Evolutionary conservation across 108 stramenopile species (phyloP).

Genomic region (Cyclotella sp.): DNA sequence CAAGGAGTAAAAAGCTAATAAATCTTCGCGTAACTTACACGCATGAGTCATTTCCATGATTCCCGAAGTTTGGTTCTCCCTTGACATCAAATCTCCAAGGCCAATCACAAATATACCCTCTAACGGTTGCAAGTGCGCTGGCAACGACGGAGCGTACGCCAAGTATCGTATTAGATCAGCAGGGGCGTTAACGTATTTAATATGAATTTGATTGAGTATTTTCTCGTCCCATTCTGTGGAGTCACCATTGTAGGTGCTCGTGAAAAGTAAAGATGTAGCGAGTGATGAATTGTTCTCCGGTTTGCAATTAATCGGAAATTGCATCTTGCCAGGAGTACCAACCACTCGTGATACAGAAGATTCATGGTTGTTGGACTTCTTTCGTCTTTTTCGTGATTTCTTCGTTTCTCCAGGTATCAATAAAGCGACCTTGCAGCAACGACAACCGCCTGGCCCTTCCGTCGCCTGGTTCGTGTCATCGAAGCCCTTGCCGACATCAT

Average conservation of each 20-base stretch:
- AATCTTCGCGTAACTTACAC: slow-evolving; percentile 15
- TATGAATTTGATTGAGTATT: slow-evolving; percentile 29
- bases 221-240: slow-evolving; percentile 8
- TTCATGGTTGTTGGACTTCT: background rate
- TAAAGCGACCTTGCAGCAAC: slow-evolving; percentile 45
- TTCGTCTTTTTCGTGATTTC: slow-evolving; percentile 14
- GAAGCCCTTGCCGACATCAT: background rate
- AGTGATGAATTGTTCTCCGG: background rate
- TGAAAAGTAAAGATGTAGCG: background rate
- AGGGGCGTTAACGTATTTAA: slow-evolving; percentile 38
- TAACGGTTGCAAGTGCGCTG: slow-evolving; percentile 27
- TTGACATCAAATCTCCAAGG: slow-evolving; percentile 20
- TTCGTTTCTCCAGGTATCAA: slow-evolving; percentile 20
- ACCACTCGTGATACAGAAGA: background rate
- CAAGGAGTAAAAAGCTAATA: background rate
- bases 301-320: slow-evolving; percentile 21
- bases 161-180: slow-evolving; percentile 36
- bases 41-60: slow-evolving; percentile 40
- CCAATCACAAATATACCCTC: slow-evolving; percentile 35
- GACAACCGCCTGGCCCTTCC: background rate
- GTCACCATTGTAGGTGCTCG: background rate
- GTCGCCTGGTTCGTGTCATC: no score
- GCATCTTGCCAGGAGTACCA: background rate
- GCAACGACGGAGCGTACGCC: slow-evolving; percentile 39
- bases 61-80: background rate